Conservation (phyloP, 2,329 filamentous ascomycete genomes). For the Polytolypa hystricis region DNA sequence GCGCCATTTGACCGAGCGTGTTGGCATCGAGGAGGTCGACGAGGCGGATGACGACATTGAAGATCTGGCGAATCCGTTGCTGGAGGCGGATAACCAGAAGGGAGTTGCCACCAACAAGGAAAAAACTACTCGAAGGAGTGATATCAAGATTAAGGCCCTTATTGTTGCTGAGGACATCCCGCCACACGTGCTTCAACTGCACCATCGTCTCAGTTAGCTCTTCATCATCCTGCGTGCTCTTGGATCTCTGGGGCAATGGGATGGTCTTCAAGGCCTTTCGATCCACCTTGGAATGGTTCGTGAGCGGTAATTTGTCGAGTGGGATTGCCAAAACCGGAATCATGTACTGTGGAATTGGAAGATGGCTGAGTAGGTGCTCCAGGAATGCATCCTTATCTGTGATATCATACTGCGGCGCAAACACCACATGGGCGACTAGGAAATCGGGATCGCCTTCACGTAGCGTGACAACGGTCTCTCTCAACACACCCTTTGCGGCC, state of each 20-base stretch:
- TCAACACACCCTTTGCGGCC: too few species aligned
- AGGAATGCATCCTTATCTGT: too few species aligned
- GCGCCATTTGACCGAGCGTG: slow-evolving; percentile 32
- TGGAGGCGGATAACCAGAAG: slow-evolving; percentile 25
- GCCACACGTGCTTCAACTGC: slow-evolving; percentile 9
- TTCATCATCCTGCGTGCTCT: background rate
- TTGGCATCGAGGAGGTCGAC: slow-evolving; percentile 28
- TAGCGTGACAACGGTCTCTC: too few species aligned
- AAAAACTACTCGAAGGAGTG: slow-evolving; percentile 12
- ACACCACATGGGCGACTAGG: too few species aligned
- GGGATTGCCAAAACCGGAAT: slow-evolving; percentile 5
- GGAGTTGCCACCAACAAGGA: slow-evolving; percentile 20
- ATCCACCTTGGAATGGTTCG: slow-evolving; percentile 8
- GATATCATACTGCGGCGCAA: too few species aligned
- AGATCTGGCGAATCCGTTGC: slow-evolving; percentile 20
- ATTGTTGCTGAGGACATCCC: slow-evolving; percentile 4
- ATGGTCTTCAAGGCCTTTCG: slow-evolving; percentile 2
- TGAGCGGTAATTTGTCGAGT: slow-evolving; percentile 7
- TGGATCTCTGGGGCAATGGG: slow-evolving; percentile 7
- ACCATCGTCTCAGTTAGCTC: slow-evolving; percentile 5
- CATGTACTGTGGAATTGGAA: slow-evolving; percentile 12
- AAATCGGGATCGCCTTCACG: too few species aligned
- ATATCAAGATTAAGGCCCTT: slow-evolving; percentile 1
- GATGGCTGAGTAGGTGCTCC: too few species aligned
- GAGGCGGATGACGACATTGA: slow-evolving; percentile 24